A percentile compares a stretch with the other conserved stretches of the same genome.
These are phyloP conservation scores for Caryopteris hybrid DNA, from an alignment of 305 asterid genomes.

Conservation along the genomic window DNA sequence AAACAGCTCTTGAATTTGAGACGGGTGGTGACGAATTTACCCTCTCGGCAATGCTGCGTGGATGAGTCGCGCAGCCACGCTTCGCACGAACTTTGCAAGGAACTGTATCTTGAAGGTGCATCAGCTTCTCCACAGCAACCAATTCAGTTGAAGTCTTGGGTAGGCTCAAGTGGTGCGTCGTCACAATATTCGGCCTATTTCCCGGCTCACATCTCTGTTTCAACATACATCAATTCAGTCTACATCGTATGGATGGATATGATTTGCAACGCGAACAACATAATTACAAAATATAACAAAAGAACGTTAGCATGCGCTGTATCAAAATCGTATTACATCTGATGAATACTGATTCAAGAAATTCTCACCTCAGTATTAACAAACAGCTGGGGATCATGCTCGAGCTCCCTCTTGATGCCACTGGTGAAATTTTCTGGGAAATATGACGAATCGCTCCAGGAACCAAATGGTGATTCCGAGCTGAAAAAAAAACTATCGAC, in stretches of 20 bases:
- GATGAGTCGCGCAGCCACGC: slow-evolving; percentile 96
- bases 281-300: too few relatives aligned
- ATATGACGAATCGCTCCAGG: slow-evolving; percentile 56
- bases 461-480: slow-evolving; percentile 39
- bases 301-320: too few relatives aligned
- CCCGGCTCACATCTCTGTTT: slow-evolving; percentile 40
- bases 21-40: slow-evolving; percentile 23
- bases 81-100: slow-evolving; percentile 88
- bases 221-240: background rate
- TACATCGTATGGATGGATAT: too few relatives aligned
- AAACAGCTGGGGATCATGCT: slow-evolving; percentile 33
- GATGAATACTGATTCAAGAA: background rate
- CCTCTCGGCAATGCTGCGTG: slow-evolving; percentile 95
- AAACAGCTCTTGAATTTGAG: background rate
- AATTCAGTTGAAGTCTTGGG: slow-evolving; percentile 55
- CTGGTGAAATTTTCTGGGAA: slow-evolving; percentile 37
- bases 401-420: slow-evolving; percentile 58
- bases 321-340: too few relatives aligned
- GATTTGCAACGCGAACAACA: too few relatives aligned
- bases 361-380: slow-evolving; percentile 37
- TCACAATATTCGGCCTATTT: slow-evolving; percentile 38
- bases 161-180: slow-evolving; percentile 64
- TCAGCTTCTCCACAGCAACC: slow-evolving; percentile 56
- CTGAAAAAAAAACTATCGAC: slow-evolving; percentile 33
- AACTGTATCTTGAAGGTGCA: slow-evolving; percentile 59